Conservation (phyloP, 2,329 filamentous ascomycete species). For the Colletotrichum caudatum region DNA sequence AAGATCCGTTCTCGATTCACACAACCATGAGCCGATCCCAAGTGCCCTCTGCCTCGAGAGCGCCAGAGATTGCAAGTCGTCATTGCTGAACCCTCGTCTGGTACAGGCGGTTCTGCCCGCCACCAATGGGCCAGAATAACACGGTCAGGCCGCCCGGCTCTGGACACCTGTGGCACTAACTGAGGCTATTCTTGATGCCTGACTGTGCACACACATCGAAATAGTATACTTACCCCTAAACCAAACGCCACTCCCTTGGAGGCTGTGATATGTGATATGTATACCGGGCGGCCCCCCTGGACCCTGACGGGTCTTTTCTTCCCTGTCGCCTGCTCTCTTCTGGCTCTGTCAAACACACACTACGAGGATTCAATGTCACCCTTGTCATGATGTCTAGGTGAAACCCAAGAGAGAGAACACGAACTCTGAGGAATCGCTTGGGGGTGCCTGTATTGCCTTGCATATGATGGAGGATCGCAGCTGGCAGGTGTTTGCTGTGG, state of each 20-base stretch:
- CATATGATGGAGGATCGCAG: conserved; percentile 43
- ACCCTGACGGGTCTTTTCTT: conserved; percentile 23
- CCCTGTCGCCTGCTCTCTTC: background rate
- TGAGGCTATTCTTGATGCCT: conserved; percentile 26
- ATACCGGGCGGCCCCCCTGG: conserved; percentile 25
- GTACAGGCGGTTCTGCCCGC: conserved; percentile 7
- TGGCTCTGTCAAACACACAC: background rate
- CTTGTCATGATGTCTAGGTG: conserved; percentile 30
- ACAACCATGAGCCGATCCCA: background rate
- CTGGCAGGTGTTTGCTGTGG: conserved; percentile 46
- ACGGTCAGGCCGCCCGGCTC: conserved; percentile 9
- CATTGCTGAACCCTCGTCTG: conserved; percentile 4
- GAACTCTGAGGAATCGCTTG: background rate
- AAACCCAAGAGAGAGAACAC: conserved; percentile 9
- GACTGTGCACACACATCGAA: conserved; percentile 24
- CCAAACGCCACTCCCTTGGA: conserved; percentile 11
- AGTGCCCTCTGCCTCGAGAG: background rate
- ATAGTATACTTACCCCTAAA: conserved; percentile 35
- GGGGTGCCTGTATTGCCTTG: conserved; percentile 26
- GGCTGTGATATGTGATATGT: conserved; percentile 36
- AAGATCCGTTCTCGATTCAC: background rate
- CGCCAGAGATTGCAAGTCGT: conserved; percentile 5
- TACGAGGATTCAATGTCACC: conserved; percentile 11
- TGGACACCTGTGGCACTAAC: conserved; percentile 14
- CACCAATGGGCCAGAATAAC: conserved; percentile 4